Conservation (phyloP, 192 early-diverging fungal species). For the Jimgerdemannia lactiflua region DNA sequence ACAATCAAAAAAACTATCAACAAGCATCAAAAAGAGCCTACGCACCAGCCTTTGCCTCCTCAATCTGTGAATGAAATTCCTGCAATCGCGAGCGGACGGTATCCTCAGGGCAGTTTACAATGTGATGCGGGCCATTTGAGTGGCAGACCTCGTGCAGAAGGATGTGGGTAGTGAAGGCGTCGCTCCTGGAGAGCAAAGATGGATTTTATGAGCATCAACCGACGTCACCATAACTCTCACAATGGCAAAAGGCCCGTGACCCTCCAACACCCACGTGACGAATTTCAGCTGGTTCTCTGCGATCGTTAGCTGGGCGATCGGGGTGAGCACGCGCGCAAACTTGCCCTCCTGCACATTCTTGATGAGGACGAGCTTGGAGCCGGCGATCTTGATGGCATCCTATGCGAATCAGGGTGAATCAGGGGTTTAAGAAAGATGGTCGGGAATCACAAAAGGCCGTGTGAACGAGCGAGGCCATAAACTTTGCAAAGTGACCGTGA, state of each 20-base stretch:
- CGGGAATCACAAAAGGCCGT: not conserved
- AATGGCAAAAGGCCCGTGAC: not conserved
- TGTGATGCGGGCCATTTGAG: constrained; percentile 65
- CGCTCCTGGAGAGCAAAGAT: constrained; percentile 22
- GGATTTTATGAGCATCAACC: not conserved
- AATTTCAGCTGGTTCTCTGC: constrained; percentile 46
- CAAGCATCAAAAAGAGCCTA: not conserved
- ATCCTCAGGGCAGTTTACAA: constrained; percentile 30
- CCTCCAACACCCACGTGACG: constrained; percentile 26
- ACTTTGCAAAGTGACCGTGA: not conserved
- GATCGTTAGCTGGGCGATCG: constrained; percentile 59
- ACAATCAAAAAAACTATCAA: constrained; percentile 1
- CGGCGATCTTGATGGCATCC: constrained; percentile 60
- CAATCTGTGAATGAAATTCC: constrained; percentile 70
- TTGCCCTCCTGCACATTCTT: constrained; percentile 78
- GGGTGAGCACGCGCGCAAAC: constrained; percentile 55
- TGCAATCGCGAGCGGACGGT: constrained; percentile 66
- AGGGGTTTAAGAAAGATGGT: not conserved
- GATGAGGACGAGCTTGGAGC: constrained; percentile 71
- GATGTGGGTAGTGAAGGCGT: constrained; percentile 71
- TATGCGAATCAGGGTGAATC: not conserved
- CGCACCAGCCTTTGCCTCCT: constrained; percentile 72
- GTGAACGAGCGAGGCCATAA: not conserved
- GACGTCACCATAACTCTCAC: too few relatives aligned
- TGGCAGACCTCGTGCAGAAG: constrained; percentile 73